Conservation (phyloP, 805 yeast species). For the Huiozyma naganishii region DNA sequence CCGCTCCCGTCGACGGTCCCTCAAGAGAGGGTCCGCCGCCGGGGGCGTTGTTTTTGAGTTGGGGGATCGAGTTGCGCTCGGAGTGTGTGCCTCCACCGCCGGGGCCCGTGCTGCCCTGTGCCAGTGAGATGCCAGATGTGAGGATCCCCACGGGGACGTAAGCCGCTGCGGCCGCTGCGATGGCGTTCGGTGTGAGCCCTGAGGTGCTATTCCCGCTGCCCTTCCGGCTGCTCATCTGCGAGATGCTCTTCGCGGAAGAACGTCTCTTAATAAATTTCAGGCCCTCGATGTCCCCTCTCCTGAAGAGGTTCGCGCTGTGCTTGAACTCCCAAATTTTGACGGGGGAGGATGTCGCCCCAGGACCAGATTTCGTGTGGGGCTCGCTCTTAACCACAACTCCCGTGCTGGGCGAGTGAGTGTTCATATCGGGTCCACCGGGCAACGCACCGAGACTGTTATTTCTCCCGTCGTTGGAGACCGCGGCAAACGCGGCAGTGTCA, state of each 20-base stretch:
- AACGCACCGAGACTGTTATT: constrained; percentile 3
- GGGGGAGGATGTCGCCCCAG: constrained; percentile 1
- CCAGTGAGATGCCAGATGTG: not conserved
- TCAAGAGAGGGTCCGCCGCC: not conserved
- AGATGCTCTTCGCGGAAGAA: constrained; percentile 35
- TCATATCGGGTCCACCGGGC: no score
- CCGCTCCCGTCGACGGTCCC: no score
- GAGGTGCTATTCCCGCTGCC: not conserved
- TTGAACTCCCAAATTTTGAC: constrained; percentile 70
- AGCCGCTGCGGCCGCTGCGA: constrained; percentile 12
- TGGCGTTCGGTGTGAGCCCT: not conserved
- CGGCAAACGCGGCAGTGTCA: constrained; percentile 1
- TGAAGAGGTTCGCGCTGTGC: constrained; percentile 69
- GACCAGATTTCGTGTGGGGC: constrained; percentile 1
- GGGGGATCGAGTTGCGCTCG: no score
- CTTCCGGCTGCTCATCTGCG: constrained; percentile 11
- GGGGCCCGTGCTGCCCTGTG: not conserved
- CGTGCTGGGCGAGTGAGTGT: no score
- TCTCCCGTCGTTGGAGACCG: constrained; percentile 4
- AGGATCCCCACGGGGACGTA: not conserved
- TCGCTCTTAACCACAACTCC: not conserved
- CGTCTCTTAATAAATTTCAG: constrained; percentile 71
- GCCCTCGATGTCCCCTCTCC: constrained; percentile 69
- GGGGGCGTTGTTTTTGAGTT: not conserved
- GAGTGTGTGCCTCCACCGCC: no score